A percentile compares a stretch with the other conserved stretches of the same genome.
phyloP scores from a whole-genome alignment of 108 stramenopile genomes.

The Nitzschia sp. region DNA sequence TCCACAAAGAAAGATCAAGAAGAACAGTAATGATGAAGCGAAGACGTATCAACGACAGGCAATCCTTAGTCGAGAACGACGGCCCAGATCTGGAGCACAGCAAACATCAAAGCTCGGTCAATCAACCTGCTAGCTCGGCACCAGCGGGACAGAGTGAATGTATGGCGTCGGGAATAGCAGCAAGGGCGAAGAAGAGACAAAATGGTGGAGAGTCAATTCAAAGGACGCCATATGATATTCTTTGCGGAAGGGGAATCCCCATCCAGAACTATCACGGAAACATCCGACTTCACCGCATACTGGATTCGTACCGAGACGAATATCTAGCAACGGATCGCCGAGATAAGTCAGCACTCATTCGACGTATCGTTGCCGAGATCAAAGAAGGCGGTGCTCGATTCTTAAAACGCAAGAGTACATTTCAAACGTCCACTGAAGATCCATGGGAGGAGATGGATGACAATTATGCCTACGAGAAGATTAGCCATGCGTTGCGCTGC shows the following conservation, averaged over 20 bases:
- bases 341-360: not conserved
- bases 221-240: not conserved
- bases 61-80: no score
- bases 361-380: not conserved
- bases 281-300: not conserved
- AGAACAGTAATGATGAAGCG: no score
- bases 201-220: no score
- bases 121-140: no score
- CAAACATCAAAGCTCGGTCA: no score
- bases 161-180: no score
- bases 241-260: conserved; percentile 3
- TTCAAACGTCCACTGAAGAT: not conserved
- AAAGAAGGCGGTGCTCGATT: not conserved
- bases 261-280: conserved; percentile 1
- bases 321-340: not conserved
- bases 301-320: not conserved
- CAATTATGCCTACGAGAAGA: not conserved
- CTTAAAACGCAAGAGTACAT: not conserved
- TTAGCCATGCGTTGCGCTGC: not conserved
- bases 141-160: no score
- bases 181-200: no score
- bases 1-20: no score
- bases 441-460: conserved; percentile 1
- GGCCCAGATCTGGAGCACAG: no score
- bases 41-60: no score